Percentiles rank a stretch among this genome's conserved stretches.
Conservation (phyloP, 2,329 filamentous ascomycete species). For the Sclerotiophoma versabilis region DNA sequence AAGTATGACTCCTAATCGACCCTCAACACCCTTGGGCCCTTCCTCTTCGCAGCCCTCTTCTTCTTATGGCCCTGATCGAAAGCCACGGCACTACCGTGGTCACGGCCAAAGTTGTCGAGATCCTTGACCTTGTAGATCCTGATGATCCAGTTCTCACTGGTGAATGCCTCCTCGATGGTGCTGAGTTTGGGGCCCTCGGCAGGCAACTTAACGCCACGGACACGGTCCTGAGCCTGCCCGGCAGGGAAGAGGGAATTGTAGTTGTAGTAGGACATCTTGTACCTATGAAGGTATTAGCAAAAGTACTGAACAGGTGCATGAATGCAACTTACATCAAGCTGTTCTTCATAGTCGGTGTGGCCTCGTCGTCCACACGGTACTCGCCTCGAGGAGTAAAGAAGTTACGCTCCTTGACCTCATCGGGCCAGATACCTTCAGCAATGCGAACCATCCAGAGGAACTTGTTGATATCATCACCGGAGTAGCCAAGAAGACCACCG, state of each 20-base stretch:
- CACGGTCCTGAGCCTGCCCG: conserved; percentile 88
- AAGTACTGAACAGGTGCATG: conserved; percentile 22
- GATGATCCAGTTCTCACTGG: conserved; percentile 99
- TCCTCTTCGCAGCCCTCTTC: conserved; percentile 77
- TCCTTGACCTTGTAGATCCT: conserved; percentile 99
- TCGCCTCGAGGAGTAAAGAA: conserved; percentile 95
- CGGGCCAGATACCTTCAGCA: conserved; percentile 99
- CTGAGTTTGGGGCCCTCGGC: conserved; percentile 83
- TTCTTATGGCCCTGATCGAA: conserved; percentile 85
- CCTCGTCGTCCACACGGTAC: conserved; percentile 91
- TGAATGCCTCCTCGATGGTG: conserved; percentile 95
- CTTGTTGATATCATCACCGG: conserved; percentile 99
- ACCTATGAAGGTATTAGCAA: conserved; percentile 64
- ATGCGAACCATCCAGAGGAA: conserved; percentile 99
- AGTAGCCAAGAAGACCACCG: conserved; percentile 94
- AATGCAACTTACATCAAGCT: conserved; percentile 83
- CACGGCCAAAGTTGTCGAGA: conserved; percentile 91
- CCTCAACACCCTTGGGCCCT: conserved; percentile 73
- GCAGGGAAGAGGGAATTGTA: conserved; percentile 89
- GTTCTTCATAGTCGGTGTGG: conserved; percentile 97
- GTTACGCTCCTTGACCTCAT: conserved; percentile 95
- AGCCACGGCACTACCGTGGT: conserved; percentile 73
- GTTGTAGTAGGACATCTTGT: conserved; percentile 99
- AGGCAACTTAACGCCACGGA: conserved; percentile 82
- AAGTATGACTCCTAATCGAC: conserved; percentile 64